Evolutionary conservation across 768 basidiomycete genomes (phyloP), one percentile per base, ranked within the genome.

Genomic region (Phallus indusiatus): DNA sequence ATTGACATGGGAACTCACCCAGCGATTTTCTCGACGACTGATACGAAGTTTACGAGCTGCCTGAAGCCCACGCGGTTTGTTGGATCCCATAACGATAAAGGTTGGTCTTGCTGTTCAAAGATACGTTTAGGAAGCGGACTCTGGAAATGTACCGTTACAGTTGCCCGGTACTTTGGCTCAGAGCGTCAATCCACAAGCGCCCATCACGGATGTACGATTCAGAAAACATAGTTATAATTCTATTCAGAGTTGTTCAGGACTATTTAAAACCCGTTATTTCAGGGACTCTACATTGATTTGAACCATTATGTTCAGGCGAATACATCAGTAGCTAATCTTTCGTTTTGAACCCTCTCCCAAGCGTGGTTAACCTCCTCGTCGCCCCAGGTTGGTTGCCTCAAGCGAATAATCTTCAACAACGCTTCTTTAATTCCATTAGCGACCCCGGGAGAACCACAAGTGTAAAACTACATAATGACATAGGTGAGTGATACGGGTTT

Each of bases 41-140:
- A 81, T 94, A 70, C 94, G 89, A 71, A 99, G 90, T 78, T 97
- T 97, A 76, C 96, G 90, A 71, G 94, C 95, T 69, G 95, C 95
- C 80, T 95, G 92, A 70, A 97, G 85, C 78, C 94, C 94, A 81
- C 94, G 89, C 73, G 94, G 94, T 90, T 97, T 96, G 84, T 94
- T 94, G 72, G 94, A 59, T 35, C 57, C 57, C 57, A 59, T 59
- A 16, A 48, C 47, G 50, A 11, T 34, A 18, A 34, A 20, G 50
- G 11, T 22, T 14, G 50, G 28, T 22, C 50, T 22, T 22, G 50
- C 50, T 51, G 50, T 22, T 34, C 7, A 34, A 51, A 22, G 28
- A 51, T 14, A 22, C 20, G 28, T 34, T 28, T 51, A 51, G 50
- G 50, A 34, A 51, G 50, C 55, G 55, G 55, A 56, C 55, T 56